Conservation (phyloP, 306 rosid species). For the Bauhinia variegata region DNA sequence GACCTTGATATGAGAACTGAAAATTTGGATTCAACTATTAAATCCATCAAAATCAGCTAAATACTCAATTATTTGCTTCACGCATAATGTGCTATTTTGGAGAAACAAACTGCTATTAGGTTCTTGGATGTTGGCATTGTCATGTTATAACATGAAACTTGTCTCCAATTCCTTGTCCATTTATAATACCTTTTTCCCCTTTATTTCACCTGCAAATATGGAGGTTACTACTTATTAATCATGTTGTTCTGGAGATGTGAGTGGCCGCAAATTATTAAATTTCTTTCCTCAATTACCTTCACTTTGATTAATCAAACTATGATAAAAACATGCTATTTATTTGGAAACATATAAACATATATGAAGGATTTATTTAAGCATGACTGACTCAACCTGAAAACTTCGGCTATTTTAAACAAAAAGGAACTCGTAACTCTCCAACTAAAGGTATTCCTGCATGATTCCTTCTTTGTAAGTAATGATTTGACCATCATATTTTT, state of each 20-base stretch:
- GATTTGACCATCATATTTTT: no score
- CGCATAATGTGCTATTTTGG: background rate
- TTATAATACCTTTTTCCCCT: background rate
- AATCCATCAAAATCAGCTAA: conserved; percentile 1
- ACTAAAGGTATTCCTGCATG: conserved; percentile 7
- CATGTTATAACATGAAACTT: no score
- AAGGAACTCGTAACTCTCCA: background rate
- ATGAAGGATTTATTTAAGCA: conserved; percentile 1
- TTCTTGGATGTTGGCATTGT: no score
- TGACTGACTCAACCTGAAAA: conserved; percentile 16
- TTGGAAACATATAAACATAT: conserved; percentile 1
- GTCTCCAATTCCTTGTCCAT: background rate
- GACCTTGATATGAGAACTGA: conserved; percentile 1
- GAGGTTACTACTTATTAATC: background rate
- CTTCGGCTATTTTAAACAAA: background rate
- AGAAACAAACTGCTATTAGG: background rate
- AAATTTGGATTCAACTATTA: background rate
- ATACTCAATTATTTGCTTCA: background rate
- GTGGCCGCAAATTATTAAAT: background rate
- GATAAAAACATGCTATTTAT: background rate
- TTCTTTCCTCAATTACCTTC: conserved; percentile 1
- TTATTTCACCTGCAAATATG: background rate
- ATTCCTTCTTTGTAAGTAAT: conserved; percentile 2
- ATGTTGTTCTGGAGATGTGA: background rate
- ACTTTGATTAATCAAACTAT: background rate